phyloP scores from a whole-genome alignment of 2,329 filamentous ascomycete genomes.

The Apiospora arundinis region DNA sequence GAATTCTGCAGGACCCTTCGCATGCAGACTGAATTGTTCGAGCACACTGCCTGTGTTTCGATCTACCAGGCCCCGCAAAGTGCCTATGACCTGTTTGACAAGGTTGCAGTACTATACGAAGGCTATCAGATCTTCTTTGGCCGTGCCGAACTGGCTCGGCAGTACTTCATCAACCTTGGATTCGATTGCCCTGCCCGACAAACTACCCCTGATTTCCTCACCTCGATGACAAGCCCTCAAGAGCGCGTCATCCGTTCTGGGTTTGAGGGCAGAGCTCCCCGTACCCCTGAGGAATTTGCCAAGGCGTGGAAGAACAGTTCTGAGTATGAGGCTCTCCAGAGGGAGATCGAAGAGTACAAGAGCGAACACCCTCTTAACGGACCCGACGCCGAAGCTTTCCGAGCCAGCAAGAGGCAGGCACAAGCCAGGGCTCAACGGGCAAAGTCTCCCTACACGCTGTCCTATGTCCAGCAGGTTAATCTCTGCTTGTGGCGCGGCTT shows the following conservation, averaged over 20 bases:
- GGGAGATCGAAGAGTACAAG: conserved; percentile 61
- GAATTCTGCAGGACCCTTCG: conserved; percentile 74
- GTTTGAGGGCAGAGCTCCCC: conserved; percentile 59
- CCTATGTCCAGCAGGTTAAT: conserved; percentile 31
- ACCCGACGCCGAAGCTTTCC: conserved; percentile 59
- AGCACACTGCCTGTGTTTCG: conserved; percentile 45
- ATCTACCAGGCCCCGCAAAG: conserved; percentile 73
- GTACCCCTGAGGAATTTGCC: conserved; percentile 66
- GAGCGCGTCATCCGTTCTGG: conserved; percentile 61
- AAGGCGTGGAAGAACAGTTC: conserved; percentile 59
- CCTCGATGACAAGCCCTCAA: conserved; percentile 66
- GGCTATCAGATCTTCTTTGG: conserved; percentile 69
- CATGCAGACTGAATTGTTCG: conserved; percentile 41
- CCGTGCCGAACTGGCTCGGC: conserved; percentile 59
- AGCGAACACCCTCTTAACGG: conserved; percentile 55
- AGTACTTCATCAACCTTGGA: conserved; percentile 70
- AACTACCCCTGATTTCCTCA: conserved; percentile 74
- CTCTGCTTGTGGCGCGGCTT: conserved; percentile 32
- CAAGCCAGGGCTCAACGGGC: conserved; percentile 30
- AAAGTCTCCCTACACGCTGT: conserved; percentile 32
- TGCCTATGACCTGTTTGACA: conserved; percentile 67
- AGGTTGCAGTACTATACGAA: conserved; percentile 62
- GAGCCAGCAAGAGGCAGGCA: conserved; percentile 62
- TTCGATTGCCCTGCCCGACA: conserved; percentile 68
- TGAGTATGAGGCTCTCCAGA: conserved; percentile 55